Evolutionary conservation across 495 filamentous ascomycete species (phyloP), one percentile per base, ranked within the genome.

Genomic region (Daldinia concentrica): DNA sequence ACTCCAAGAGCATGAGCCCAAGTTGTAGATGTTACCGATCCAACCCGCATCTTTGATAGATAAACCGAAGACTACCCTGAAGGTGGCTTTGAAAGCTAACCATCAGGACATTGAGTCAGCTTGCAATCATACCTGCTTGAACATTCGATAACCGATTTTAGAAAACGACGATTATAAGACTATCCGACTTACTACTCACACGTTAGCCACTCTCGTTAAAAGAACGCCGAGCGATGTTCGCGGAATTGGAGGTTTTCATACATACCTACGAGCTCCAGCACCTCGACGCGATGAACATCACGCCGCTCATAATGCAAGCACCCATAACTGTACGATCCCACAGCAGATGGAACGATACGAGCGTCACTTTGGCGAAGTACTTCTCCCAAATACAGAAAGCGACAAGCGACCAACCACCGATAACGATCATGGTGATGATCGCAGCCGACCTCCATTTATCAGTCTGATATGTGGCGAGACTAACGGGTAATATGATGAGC

Each of bases 351-450:
- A 80, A 86, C 7, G 79, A 78, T 12, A 90, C 76, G 64, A 90
- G 86, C 12, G 82, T 81, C 12, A 73, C 77, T 26, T 82, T 85
- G 0, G 89, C 85, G 29, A 32, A 84, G 65, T 32, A 90, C 65
- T 79, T 86, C 75, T 92, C 90, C 79, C 81, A 89, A 1, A 88
- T 66, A 1, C 77, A 81, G 66, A 91, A 90, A 60, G 79, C 80
- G 39, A 87, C 79, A 50, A 91, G 78, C 1, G 87, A 73, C 6
- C 80, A 55, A 62, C 82, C 76, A 30, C 89, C 88, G 55, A 89
- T 58, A 15, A 90, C 79, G 30, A 90, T 52, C 79, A 89, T 82
- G 68, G 78, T 79, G 69, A 91, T 90, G 69, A 90, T 86, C 8
- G 80, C 48, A 19, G 86, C 77, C 14, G 82, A 82, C 3, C 77